Percentiles rank a stretch among this genome's conserved stretches.
Conservation (phyloP, 768 basidiomycete genomes). For the Termitomyces sp. region DNA sequence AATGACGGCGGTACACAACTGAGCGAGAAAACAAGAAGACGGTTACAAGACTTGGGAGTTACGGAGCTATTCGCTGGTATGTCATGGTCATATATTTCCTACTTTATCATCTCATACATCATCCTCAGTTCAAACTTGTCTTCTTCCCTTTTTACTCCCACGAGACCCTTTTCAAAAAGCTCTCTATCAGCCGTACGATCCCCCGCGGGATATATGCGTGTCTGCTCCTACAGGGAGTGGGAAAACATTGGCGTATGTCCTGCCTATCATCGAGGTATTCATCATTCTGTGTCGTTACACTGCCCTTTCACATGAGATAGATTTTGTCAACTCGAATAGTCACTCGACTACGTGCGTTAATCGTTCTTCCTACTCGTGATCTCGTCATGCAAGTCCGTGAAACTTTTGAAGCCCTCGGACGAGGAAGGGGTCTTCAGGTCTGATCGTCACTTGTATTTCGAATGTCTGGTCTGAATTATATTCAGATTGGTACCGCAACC, state of each 20-base stretch:
- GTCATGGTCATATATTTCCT: slow-evolving; percentile 10
- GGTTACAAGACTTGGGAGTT: slow-evolving; percentile 76
- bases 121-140: slow-evolving; percentile 74
- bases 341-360: slow-evolving; percentile 79
- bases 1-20: slow-evolving; percentile 44
- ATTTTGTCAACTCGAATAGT: slow-evolving; percentile 67
- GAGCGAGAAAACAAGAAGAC: slow-evolving; percentile 50
- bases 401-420: slow-evolving; percentile 80
- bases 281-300: background rate
- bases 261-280: slow-evolving; percentile 87
- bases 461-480: slow-evolving; percentile 1
- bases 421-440: slow-evolving; percentile 86
- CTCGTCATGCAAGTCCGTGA: slow-evolving; percentile 89
- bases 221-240: slow-evolving; percentile 98
- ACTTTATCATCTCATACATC: background rate
- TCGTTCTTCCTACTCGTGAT: slow-evolving; percentile 92
- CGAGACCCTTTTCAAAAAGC: slow-evolving; percentile 29
- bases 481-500: slow-evolving; percentile 71
- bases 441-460: slow-evolving; percentile 7
- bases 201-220: slow-evolving; percentile 80
- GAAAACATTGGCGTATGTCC: slow-evolving; percentile 93
- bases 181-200: slow-evolving; percentile 61
- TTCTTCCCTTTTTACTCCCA: slow-evolving; percentile 77
- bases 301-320: slow-evolving; percentile 29
- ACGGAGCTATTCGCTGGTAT: slow-evolving; percentile 83